These are phyloP conservation scores for Penicillium sp. DNA, from an alignment of 2,329 filamentous ascomycete genomes.

Conservation along the genomic window DNA sequence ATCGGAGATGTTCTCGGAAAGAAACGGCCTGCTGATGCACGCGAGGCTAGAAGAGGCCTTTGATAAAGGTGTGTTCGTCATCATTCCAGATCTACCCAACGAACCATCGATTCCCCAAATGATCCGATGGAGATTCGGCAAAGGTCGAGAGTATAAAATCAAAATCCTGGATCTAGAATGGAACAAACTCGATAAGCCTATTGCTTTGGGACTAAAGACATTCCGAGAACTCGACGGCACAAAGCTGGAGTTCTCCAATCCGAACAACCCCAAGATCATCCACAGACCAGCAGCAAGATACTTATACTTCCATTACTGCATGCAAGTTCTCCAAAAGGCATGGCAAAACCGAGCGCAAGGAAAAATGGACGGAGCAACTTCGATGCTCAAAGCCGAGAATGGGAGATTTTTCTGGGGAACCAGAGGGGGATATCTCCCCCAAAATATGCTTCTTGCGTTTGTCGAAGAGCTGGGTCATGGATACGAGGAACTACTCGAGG, in stretches of 20 bases:
- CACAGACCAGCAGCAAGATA: slow-evolving; percentile 17
- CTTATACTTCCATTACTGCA: slow-evolving; percentile 24
- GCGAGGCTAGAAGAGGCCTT: slow-evolving; percentile 5
- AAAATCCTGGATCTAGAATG: not conserved
- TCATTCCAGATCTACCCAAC: slow-evolving; percentile 14
- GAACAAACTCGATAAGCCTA: not conserved
- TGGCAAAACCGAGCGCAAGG: slow-evolving; percentile 12
- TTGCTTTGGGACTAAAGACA: too few relatives aligned
- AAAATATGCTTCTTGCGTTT: not conserved
- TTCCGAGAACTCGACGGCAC: too few relatives aligned
- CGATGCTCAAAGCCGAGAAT: slow-evolving; percentile 6
- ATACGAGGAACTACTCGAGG: not conserved
- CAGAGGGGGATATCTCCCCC: not conserved
- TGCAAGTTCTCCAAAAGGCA: slow-evolving; percentile 15
- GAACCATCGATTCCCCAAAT: not conserved
- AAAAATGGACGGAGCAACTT: not conserved
- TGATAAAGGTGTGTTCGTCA: slow-evolving; percentile 11
- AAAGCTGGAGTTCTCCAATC: too few relatives aligned
- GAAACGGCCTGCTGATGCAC: slow-evolving; percentile 13
- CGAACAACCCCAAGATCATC: not conserved
- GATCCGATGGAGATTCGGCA: not conserved
- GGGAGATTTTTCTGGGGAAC: slow-evolving; percentile 18
- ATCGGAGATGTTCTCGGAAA: slow-evolving; percentile 17
- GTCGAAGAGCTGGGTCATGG: not conserved
- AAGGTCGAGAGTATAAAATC: not conserved